Base-by-base conservation (phyloP, 129 eudicot species). In the Sambucus nigra region DNA sequence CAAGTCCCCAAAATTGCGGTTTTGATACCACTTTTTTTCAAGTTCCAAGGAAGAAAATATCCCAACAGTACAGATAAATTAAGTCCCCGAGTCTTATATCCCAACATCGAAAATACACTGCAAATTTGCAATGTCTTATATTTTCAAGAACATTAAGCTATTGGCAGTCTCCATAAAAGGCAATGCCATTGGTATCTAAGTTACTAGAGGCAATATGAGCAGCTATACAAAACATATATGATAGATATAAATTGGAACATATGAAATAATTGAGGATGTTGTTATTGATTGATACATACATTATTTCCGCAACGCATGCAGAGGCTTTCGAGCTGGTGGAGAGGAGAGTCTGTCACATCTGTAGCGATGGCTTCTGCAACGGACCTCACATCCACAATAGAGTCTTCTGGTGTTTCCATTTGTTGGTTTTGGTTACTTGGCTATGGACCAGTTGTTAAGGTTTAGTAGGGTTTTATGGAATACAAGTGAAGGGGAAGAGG, bases 291-390 rank as follows among this genome's bases (percentile, higher is more conserved):
- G 10, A 11, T 31, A 31, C 47, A 39, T 82, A 88, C 97, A 64
- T 88, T 88, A 27, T 88, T 71, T 20, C 80, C 72, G 50, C 97
- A 88, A 9, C 95, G 80, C 97, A 88, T 88, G 65, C 97, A 88
- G 66, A 88, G 94, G 71, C 97, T 88, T 62, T 88, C 94, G 29
- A 84, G 69, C 53, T 64, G 63, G 72, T 88, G 84, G 9, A 84
- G 79, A 23, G 97, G 92, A 28, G 91, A 72, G 49, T 78, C 83
- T 9, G 61, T 51, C 24, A 50, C 67, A 19, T 80, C 88, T 5
- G 72, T 75, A 0, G 80, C 64, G 32, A 88, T 73, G 2, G 94
- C 84, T 74, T 88, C 92, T 50, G 68, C 97, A 5, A 84, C 92
- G 9, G 92, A 80, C 48, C 84, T 55, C 22, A 88, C 96, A 39